Conservation (phyloP, 2,329 filamentous ascomycete species). For the Cladosporium sp. region DNA sequence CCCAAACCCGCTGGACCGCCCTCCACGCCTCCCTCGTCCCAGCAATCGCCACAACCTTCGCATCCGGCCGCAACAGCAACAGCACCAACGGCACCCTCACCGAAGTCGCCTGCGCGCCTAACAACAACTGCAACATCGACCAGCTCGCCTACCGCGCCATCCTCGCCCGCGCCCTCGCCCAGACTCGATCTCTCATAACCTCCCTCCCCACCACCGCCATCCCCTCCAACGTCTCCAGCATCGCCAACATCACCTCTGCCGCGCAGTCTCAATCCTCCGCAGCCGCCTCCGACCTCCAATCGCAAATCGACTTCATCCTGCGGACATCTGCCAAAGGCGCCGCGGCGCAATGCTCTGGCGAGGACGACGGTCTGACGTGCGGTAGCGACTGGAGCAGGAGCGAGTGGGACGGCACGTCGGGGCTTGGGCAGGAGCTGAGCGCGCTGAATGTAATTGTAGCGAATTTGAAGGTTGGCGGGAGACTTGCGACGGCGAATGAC, state of each 20-base stretch:
- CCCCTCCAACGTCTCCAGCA: background rate
- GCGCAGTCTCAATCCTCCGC: constrained; percentile 26
- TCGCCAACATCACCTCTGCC: constrained; percentile 39
- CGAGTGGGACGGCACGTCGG: constrained; percentile 47
- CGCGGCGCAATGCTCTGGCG: constrained; percentile 55
- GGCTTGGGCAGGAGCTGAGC: constrained; percentile 58
- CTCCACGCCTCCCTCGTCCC: constrained; percentile 21
- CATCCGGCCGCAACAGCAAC: constrained; percentile 51
- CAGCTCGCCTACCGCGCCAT: constrained; percentile 74
- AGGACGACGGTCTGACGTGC: constrained; percentile 44
- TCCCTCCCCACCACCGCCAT: constrained; percentile 28
- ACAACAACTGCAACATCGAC: constrained; percentile 65
- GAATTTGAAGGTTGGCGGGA: constrained; percentile 33
- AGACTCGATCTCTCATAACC: constrained; percentile 31
- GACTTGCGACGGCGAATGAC: constrained; percentile 19
- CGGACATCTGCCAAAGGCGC: constrained; percentile 54
- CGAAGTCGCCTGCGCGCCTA: constrained; percentile 67
- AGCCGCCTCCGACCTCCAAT: constrained; percentile 5
- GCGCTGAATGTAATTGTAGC: constrained; percentile 54
- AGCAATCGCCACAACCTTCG: constrained; percentile 37
- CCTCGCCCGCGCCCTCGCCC: constrained; percentile 49
- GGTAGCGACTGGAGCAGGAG: constrained; percentile 45
- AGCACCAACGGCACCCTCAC: constrained; percentile 59
- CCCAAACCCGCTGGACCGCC: constrained; percentile 29
- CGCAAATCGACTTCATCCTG: constrained; percentile 25